These are phyloP conservation scores for Diaporthe capsici DNA, from an alignment of 2,329 filamentous ascomycete genomes.

Conservation along the genomic window DNA sequence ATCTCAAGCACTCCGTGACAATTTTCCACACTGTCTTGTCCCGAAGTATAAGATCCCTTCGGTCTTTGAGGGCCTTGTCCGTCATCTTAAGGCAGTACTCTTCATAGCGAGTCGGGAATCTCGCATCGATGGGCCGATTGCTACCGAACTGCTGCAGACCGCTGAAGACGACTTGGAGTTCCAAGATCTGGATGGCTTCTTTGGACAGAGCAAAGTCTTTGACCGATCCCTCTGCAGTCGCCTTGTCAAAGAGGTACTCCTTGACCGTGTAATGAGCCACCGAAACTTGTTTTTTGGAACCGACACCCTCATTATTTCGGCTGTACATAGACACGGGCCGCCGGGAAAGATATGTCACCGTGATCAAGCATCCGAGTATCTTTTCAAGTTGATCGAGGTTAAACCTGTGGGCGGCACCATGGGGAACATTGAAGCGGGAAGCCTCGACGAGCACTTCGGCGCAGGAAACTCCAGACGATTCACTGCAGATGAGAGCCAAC, in stretches of 20 bases:
- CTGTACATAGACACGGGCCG: not conserved
- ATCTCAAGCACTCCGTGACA: conserved; percentile 9
- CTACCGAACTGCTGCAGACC: conserved; percentile 6
- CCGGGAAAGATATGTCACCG: not conserved
- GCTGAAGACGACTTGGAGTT: conserved; percentile 26
- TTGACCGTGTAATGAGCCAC: conserved; percentile 38
- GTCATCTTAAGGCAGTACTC: conserved; percentile 35
- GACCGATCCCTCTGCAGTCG: not conserved
- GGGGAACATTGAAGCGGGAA: not conserved
- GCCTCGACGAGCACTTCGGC: conserved; percentile 20
- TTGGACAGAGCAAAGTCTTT: not conserved
- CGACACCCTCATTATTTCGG: too few relatives aligned
- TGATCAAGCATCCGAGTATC: conserved; percentile 27
- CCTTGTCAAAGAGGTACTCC: conserved; percentile 27
- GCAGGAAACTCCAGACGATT: not conserved
- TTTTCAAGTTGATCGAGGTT: not conserved
- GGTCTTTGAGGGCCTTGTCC: conserved; percentile 8
- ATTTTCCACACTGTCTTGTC: not conserved
- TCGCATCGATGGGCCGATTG: not conserved
- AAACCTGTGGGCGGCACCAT: not conserved
- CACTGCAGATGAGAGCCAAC: conserved; percentile 25
- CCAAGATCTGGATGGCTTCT: not conserved
- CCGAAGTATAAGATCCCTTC: not conserved
- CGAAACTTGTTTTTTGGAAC: not conserved
- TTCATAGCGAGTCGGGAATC: not conserved